phyloP scores from a whole-genome alignment of 108 stramenopile species.

The Pseudonitzschia multiseries region DNA sequence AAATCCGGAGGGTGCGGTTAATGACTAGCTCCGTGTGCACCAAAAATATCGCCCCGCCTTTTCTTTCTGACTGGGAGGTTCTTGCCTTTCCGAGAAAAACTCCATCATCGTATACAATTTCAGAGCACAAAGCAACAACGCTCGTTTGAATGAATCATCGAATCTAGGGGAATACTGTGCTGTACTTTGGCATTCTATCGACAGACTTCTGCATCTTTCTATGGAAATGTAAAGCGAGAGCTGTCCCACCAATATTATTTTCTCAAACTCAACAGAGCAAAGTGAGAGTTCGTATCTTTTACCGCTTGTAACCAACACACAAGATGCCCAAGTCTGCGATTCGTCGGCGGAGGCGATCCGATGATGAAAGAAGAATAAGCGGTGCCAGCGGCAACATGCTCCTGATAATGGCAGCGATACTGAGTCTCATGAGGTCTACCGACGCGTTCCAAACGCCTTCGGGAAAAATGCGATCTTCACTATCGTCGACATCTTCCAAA shows the following conservation, averaged over 20 bases:
- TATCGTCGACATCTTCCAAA: not conserved
- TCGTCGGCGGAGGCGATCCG: not conserved
- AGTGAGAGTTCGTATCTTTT: too few relatives aligned
- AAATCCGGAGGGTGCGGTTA: too few relatives aligned
- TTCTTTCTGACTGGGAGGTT: not conserved
- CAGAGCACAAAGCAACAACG: too few relatives aligned
- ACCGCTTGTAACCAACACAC: not conserved
- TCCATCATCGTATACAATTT: not conserved
- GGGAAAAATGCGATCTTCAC: not conserved
- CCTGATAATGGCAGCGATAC: not conserved
- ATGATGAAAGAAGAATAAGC: not conserved
- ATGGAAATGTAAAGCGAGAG: too few relatives aligned
- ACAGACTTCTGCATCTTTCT: too few relatives aligned
- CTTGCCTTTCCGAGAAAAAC: not conserved
- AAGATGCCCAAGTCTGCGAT: not conserved
- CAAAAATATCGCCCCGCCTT: too few relatives aligned
- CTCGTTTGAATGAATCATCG: too few relatives aligned
- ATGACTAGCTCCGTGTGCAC: too few relatives aligned
- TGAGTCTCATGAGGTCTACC: not conserved
- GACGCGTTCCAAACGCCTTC: not conserved
- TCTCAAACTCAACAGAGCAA: too few relatives aligned
- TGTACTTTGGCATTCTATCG: too few relatives aligned
- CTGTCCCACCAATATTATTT: too few relatives aligned
- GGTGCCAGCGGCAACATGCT: not conserved
- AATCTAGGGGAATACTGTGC: too few relatives aligned